A percentile compares a stretch with the other conserved stretches of the same genome.
Evolutionary conservation across 2,329 filamentous ascomycete genomes (phyloP).

Genomic region (Keithomyces neogunnii): DNA sequence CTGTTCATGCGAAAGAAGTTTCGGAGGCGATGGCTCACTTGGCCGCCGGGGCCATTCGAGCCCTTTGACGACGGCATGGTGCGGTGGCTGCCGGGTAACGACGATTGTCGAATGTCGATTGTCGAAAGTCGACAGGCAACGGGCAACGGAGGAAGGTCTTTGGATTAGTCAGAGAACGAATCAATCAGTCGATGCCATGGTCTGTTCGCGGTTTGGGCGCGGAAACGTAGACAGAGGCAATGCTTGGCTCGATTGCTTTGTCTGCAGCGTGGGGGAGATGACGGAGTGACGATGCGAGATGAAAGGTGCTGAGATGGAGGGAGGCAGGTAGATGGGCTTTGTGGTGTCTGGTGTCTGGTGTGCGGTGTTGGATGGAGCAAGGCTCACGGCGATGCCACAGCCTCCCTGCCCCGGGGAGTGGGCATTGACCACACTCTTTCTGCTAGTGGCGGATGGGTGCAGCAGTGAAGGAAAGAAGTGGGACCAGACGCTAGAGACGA

Average conservation of each 20-base stretch:
- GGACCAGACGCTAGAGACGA: too few relatives aligned
- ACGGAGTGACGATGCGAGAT: neutral
- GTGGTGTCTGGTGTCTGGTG: neutral
- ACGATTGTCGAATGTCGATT: conserved; percentile 2
- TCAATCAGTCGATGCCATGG: conserved; percentile 30
- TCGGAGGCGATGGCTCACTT: conserved; percentile 60
- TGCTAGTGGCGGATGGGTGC: too few relatives aligned
- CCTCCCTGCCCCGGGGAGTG: too few relatives aligned
- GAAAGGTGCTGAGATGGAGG: neutral
- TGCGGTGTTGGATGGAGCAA: neutral
- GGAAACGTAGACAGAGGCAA: neutral
- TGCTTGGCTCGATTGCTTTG: neutral
- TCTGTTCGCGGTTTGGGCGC: conserved; percentile 15
- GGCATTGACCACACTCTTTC: too few relatives aligned
- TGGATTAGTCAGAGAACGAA: neutral
- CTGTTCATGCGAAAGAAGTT: conserved; percentile 64
- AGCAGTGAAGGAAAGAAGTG: too few relatives aligned
- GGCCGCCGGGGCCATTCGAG: conserved; percentile 41
- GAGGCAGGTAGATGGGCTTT: neutral
- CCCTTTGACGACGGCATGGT: conserved; percentile 47
- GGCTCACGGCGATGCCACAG: neutral
- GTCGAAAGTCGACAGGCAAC: neutral
- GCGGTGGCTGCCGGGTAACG: conserved; percentile 7
- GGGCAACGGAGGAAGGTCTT: neutral
- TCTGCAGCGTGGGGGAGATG: neutral